Percentiles rank a stretch among this genome's conserved stretches.
Evolutionary conservation across 768 basidiomycete genomes (phyloP).

Genomic region (Galerina sulciceps): DNA sequence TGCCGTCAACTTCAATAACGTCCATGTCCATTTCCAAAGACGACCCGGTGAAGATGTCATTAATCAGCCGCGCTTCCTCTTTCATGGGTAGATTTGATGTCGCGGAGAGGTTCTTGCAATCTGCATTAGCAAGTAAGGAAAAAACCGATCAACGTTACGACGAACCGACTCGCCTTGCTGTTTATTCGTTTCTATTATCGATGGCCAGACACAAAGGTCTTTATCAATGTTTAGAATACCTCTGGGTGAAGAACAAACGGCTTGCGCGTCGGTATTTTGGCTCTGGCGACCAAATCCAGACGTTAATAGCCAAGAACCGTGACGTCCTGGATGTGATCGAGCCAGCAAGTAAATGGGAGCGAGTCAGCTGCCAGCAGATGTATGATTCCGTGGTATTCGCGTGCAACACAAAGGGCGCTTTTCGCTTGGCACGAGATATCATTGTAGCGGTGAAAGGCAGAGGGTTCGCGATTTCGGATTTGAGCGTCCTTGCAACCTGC

Average conservation of each 20-base stretch:
- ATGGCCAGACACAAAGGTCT: constrained; percentile 4
- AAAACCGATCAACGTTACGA: background rate
- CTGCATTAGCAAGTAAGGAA: background rate
- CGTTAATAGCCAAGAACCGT: background rate
- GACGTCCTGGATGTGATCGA: background rate
- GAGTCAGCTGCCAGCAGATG: background rate
- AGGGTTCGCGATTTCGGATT: background rate
- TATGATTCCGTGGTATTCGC: background rate
- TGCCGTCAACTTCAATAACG: constrained; percentile 4
- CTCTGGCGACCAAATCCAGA: background rate
- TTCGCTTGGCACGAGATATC: background rate
- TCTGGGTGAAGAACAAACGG: constrained; percentile 3
- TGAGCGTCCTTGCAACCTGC: background rate
- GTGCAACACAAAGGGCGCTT: background rate
- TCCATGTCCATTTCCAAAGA: background rate
- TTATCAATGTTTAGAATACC: constrained; percentile 5
- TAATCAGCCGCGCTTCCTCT: constrained; percentile 9
- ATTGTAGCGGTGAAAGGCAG: background rate
- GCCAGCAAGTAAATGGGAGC: constrained; percentile 2
- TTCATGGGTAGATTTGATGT: constrained; percentile 4
- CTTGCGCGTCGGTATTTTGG: background rate
- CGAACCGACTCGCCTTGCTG: constrained; percentile 1
- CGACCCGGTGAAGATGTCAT: constrained; percentile 1
- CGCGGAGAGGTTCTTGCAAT: constrained; percentile 2
- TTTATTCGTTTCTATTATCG: constrained; percentile 1